These are phyloP conservation scores for Plasmopara muralis DNA, from an alignment of 352 stramenopile genomes.

Conservation along the genomic window DNA sequence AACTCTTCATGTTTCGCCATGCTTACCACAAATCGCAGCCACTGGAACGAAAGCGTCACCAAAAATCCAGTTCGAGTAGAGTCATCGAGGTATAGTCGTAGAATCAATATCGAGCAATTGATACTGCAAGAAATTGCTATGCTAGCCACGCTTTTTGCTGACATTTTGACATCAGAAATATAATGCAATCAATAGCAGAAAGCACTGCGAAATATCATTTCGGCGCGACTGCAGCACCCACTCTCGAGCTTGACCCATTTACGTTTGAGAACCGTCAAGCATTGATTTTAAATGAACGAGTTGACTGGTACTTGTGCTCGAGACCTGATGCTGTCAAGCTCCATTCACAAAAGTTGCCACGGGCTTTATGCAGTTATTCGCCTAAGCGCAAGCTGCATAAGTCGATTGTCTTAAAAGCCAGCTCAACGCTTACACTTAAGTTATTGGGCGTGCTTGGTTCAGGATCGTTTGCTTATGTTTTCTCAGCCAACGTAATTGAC, in stretches of 20 bases:
- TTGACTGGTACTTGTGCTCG: conserved; percentile 41
- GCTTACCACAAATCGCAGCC: conserved; percentile 26
- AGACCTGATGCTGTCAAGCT: conserved; percentile 40
- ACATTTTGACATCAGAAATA: conserved; percentile 17
- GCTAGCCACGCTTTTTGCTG: conserved; percentile 2
- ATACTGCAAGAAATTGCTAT: conserved; percentile 16
- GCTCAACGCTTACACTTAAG: conserved; percentile 28
- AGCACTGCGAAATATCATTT: neutral
- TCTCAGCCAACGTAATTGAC: conserved; percentile 40
- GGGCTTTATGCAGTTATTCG: conserved; percentile 36
- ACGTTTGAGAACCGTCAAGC: conserved; percentile 35
- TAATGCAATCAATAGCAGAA: conserved; percentile 5
- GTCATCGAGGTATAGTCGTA: conserved; percentile 30
- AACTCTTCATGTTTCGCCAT: neutral
- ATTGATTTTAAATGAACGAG: conserved; percentile 34
- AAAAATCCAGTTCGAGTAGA: conserved; percentile 26
- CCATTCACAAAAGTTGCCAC: conserved; percentile 45
- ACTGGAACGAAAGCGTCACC: conserved; percentile 12
- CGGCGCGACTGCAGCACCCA: neutral
- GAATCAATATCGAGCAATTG: conserved; percentile 15
- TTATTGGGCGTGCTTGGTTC: conserved; percentile 57
- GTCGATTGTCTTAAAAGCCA: conserved; percentile 30
- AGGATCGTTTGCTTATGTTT: conserved; percentile 72
- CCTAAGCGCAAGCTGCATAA: conserved; percentile 55
- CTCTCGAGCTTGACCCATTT: conserved; percentile 45